A percentile compares a stretch with the other conserved stretches of the same genome.
Evolutionary conservation across 345 rosid species (phyloP).

Genomic region (Eucalyptus lansdowneana): DNA sequence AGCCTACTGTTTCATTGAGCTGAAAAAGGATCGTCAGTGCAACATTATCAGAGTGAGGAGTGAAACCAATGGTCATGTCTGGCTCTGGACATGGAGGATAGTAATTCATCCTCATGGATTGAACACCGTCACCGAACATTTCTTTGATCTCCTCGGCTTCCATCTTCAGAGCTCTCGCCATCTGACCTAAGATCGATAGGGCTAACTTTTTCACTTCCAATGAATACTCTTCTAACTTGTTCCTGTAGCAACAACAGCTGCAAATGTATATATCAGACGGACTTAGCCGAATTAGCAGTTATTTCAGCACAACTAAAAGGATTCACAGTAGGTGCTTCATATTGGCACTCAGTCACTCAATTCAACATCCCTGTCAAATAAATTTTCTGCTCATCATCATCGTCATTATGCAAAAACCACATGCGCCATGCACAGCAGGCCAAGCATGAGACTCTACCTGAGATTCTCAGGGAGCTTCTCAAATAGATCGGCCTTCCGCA

Average conservation of each 20-base stretch:
- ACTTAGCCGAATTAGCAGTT: background rate
- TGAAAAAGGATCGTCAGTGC: conserved; percentile 10
- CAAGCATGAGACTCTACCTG: conserved; percentile 9
- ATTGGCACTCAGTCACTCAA: background rate
- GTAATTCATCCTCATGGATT: conserved; percentile 38
- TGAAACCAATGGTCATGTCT: conserved; percentile 23
- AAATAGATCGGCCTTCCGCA: conserved; percentile 13
- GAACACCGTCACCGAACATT: conserved; percentile 22
- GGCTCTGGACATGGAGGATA: conserved; percentile 46
- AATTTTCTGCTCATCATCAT: background rate
- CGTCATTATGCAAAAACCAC: background rate
- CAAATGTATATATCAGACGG: background rate
- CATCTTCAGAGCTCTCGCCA: conserved; percentile 25
- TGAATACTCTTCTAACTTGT: conserved; percentile 11
- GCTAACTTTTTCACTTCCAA: conserved; percentile 18
- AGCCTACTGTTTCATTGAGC: conserved; percentile 5
- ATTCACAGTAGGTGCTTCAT: background rate
- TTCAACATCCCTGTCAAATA: background rate
- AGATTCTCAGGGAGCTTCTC: conserved; percentile 26
- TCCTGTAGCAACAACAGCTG: conserved; percentile 1
- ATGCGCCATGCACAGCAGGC: background rate
- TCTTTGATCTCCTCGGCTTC: conserved; percentile 17
- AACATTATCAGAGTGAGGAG: conserved; percentile 20
- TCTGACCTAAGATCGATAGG: conserved; percentile 3
- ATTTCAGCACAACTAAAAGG: background rate